Base-by-base conservation (phyloP, 2,329 filamentous ascomycete genomes). In the Chaetomiaceae sp. region DNA sequence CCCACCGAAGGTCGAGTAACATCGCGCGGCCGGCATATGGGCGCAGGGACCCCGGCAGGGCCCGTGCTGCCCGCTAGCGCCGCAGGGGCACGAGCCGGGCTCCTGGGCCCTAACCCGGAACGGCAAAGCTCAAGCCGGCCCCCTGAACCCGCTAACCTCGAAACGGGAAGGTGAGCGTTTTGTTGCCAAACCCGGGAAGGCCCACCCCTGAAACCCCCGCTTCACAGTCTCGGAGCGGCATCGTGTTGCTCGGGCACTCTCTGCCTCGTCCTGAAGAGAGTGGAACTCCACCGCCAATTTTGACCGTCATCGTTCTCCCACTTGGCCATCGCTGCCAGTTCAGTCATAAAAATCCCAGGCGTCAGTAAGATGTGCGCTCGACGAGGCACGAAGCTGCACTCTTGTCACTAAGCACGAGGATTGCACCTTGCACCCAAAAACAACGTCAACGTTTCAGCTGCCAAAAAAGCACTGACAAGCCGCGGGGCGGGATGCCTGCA, bases 31-130 rank as follows among this genome's bases (percentile, higher is more conserved):
- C 11, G n/a, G 45, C 29, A n/a, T 38, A n/a, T 38, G 29, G 33
- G 27, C 36, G 47, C 50, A 52, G 33, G 52, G 38, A 9, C 47
- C 52, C 27, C 17, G 34, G 22, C n/a, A 48, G 54, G 52, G 54
- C 47, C 53, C 44, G 57, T 59, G 57, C 49, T 45, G 31, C 19
- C 4, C 36, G 44, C 47, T 50, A 46, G 33, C n/a, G 40, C 51
- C 39, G 54, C 54, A 55, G 54, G 54, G 52, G 50, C 46, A 47
- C 29, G 44, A 47, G 57, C 53, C 44, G 25, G 34, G 48, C 42
- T 46, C 49, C 48, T 54, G 53, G 51, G 53, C 19, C 19, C 43
- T 55, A 51, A 37, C 48, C 52, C 4, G 22, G n/a, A 46, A 4
- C 1, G 49, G 57, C 19, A 53, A 55, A 52, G 46, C 25, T 42